phyloP scores from a whole-genome alignment of 1,284 basidiomycete genomes.

The Sparassis latifolia region DNA sequence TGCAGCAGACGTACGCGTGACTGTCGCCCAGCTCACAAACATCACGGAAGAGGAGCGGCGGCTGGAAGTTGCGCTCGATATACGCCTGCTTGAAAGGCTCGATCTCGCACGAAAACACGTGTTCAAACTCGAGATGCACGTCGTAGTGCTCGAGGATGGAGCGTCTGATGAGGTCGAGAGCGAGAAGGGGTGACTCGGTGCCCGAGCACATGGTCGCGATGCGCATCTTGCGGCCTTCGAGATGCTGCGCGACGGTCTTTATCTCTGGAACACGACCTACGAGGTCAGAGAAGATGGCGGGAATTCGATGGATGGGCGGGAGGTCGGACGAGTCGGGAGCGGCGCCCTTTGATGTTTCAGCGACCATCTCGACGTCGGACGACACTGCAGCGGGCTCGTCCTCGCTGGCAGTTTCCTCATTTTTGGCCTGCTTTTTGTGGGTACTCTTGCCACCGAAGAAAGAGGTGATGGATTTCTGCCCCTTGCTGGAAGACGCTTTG shows the following conservation, averaged over 20 bases:
- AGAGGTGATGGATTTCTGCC: constrained; percentile 47
- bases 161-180: constrained; percentile 77
- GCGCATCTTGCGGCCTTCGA: constrained; percentile 81
- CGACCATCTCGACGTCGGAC: background rate
- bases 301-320: constrained; percentile 81
- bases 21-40: constrained; percentile 84
- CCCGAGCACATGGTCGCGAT: constrained; percentile 98
- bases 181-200: constrained; percentile 90
- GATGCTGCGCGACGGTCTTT: constrained; percentile 58
- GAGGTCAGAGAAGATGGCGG: constrained; percentile 83
- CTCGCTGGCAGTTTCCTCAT: constrained; percentile 19
- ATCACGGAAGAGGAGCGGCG: constrained; percentile 88
- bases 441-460: constrained; percentile 39
- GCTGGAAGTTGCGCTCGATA: constrained; percentile 92
- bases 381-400: constrained; percentile 10
- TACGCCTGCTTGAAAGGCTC: constrained; percentile 98
- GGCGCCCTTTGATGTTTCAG: constrained; percentile 18
- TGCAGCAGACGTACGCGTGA: constrained; percentile 51
- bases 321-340: constrained; percentile 49
- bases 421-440: constrained; percentile 26
- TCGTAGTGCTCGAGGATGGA: constrained; percentile 68
- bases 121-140: constrained; percentile 70
- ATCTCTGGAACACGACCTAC: constrained; percentile 67
- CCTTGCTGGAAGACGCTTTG: constrained; percentile 30
- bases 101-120: constrained; percentile 97